Percentiles rank a stretch among this genome's conserved stretches.
Evolutionary conservation across 164 flowering plant genomes (phyloP).

Genomic region (Dillenia turbinata): DNA sequence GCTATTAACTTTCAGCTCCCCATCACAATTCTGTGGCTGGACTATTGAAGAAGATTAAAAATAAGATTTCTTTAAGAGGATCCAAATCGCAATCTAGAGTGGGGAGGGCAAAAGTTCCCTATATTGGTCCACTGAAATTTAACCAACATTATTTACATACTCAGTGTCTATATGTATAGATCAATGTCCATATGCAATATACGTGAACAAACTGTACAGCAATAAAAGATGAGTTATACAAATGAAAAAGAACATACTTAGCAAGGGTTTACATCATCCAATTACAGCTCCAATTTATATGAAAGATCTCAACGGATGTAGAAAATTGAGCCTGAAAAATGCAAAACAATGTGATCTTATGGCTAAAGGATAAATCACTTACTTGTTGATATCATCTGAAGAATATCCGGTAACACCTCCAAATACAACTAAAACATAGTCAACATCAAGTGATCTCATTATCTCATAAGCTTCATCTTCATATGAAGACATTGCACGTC

Average conservation of each 20-base stretch:
- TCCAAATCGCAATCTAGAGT: no score
- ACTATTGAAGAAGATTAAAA: no score
- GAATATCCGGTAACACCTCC: slow-evolving; percentile 99
- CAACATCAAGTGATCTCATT: slow-evolving; percentile 91
- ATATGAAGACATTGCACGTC: slow-evolving; percentile 99
- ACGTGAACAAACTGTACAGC: slow-evolving; percentile 3
- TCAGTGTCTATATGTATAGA: no score
- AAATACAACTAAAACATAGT: slow-evolving; percentile 95
- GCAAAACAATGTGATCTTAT: background rate
- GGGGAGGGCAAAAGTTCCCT: no score
- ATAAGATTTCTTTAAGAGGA: no score
- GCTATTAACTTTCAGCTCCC: no score
- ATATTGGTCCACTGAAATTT: no score
- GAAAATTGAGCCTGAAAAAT: background rate
- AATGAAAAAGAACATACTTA: no score
- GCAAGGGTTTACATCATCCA: no score
- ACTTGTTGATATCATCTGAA: slow-evolving; percentile 99
- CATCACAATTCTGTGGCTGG: no score
- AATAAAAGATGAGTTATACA: slow-evolving; percentile 7
- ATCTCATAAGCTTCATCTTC: slow-evolving; percentile 97
- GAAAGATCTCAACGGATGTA: background rate
- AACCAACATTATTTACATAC: no score
- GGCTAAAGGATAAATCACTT: slow-evolving; percentile 17
- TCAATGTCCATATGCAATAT: no score
- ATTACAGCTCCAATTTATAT: background rate